Conservation (phyloP, 2,329 filamentous ascomycete species). For the Stagonosporopsis rhizophila region DNA sequence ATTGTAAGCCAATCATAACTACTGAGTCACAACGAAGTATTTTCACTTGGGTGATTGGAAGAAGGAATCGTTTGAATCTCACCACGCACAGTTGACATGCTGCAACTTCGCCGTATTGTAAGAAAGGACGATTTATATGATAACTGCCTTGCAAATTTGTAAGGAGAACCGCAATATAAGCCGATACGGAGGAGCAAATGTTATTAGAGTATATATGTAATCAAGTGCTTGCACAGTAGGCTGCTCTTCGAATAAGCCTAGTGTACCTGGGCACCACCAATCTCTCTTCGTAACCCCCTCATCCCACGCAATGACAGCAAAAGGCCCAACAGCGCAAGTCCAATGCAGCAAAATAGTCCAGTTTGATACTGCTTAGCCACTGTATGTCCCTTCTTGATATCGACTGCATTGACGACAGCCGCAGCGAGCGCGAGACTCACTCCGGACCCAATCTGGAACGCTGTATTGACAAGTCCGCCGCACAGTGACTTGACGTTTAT, state of each 20-base stretch:
- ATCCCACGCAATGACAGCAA: slow-evolving; percentile 4
- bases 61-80: too few species aligned
- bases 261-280: slow-evolving; percentile 7
- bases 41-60: too few species aligned
- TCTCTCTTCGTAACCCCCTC: slow-evolving; percentile 5
- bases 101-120: too few species aligned
- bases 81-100: too few species aligned
- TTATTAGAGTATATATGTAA: not conserved
- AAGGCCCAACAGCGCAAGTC: slow-evolving; percentile 4
- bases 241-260: not conserved
- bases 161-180: too few species aligned
- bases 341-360: slow-evolving; percentile 10
- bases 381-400: slow-evolving; percentile 12
- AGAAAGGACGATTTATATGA: too few species aligned
- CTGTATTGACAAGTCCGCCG: slow-evolving; percentile 10
- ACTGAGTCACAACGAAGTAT: too few species aligned
- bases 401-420: slow-evolving; percentile 11
- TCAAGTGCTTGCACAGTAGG: not conserved
- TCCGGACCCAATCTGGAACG: slow-evolving; percentile 10
- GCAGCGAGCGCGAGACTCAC: slow-evolving; percentile 11
- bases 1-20: too few species aligned
- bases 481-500: slow-evolving; percentile 12
- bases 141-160: too few species aligned
- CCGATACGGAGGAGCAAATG: not conserved
- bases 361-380: slow-evolving; percentile 12